Conservation (phyloP, 2,329 filamentous ascomycete genomes). For the Lachnellula arida region DNA sequence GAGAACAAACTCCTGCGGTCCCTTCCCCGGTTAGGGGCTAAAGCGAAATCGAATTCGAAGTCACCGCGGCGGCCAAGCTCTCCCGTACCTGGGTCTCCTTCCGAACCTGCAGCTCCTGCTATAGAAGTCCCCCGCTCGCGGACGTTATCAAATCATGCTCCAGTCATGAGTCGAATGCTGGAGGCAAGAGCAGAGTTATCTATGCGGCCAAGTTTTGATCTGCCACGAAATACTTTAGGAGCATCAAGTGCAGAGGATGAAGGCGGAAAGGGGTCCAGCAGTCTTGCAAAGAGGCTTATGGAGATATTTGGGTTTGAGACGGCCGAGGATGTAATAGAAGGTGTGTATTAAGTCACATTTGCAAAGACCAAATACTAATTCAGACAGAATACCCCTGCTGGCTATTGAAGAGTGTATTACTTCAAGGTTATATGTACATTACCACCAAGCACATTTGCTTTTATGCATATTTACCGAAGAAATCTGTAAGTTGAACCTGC, state of each 20-base stretch:
- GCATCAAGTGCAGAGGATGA: conserved; percentile 12
- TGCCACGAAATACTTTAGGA: conserved; percentile 33
- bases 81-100: conserved; percentile 21
- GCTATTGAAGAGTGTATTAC: conserved; percentile 82
- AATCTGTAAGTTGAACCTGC: conserved; percentile 56
- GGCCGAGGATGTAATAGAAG: conserved; percentile 78
- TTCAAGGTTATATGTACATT: conserved; percentile 95
- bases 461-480: conserved; percentile 94
- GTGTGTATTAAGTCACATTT: conserved; percentile 37
- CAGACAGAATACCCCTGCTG: conserved; percentile 82
- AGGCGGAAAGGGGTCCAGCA: conserved; percentile 44
- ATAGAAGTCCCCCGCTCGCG: conserved; percentile 31
- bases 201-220: conserved; percentile 52
- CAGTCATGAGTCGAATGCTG: conserved; percentile 73
- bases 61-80: conserved; percentile 27
- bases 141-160: conserved; percentile 48
- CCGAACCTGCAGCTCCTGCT: conserved; percentile 30
- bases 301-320: conserved; percentile 82
- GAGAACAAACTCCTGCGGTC: conserved; percentile 63
- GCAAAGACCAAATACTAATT: conserved; percentile 15
- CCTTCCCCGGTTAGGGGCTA: conserved; percentile 49
- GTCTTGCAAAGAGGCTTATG: conserved; percentile 66
- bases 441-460: conserved; percentile 92
- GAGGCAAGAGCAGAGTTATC: conserved; percentile 64
- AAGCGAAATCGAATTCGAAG: conserved; percentile 36